Conservation (phyloP, 306 rosid genomes). For the Dicorynia guianensis region DNA sequence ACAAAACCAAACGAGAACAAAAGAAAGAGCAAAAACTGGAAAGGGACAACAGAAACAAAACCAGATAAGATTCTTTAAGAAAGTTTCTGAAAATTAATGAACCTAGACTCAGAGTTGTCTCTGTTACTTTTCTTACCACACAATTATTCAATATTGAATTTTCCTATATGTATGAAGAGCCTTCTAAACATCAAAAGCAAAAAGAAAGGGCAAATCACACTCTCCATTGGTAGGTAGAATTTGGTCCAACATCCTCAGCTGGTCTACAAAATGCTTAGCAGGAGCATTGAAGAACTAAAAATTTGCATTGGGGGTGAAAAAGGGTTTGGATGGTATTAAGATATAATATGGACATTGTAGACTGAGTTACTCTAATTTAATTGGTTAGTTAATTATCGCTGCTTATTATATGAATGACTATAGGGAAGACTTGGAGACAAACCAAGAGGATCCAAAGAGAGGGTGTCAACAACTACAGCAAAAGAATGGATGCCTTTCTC, state of each 20-base stretch:
- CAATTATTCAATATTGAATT: no score
- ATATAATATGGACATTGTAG: neutral
- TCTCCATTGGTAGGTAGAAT: conserved; percentile 23
- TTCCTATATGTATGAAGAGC: neutral
- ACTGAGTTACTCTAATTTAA: neutral
- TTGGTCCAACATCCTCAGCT: conserved; percentile 38
- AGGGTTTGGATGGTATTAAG: conserved; percentile 26
- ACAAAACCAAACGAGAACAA: conserved; percentile 30
- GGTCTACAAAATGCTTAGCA: conserved; percentile 41
- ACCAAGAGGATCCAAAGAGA: conserved; percentile 64
- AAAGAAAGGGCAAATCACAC: neutral
- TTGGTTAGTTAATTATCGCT: neutral
- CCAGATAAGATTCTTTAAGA: conserved; percentile 23
- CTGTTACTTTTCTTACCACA: neutral
- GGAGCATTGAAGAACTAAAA: conserved; percentile 53
- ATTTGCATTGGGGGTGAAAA: conserved; percentile 34
- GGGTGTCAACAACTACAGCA: conserved; percentile 52
- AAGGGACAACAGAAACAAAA: conserved; percentile 4
- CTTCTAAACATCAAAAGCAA: conserved; percentile 26
- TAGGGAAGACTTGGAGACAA: conserved; percentile 51
- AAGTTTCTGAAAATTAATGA: no score
- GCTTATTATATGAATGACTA: no score
- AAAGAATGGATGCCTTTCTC: conserved; percentile 49
- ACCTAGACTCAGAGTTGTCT: neutral
- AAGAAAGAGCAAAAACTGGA: conserved; percentile 22